Conservation (phyloP, 164 flowering plant species). For the Taxillus chinensis region DNA sequence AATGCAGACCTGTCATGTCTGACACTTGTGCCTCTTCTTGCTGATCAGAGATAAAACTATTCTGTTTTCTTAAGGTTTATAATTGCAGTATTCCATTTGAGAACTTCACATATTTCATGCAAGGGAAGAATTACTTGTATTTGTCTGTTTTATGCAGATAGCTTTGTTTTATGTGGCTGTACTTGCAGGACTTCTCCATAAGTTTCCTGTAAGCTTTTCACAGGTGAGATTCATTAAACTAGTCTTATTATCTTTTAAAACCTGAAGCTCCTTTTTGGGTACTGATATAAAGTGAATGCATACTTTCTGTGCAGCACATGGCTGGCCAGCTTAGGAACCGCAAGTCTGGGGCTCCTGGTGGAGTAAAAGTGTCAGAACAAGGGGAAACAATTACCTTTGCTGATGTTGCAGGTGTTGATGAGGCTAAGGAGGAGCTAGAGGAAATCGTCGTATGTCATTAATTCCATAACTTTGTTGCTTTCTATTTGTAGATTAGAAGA, state of each 20-base stretch:
- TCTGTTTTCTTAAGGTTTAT: neutral
- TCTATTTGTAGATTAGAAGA: neutral
- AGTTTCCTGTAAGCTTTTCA: conserved; percentile 78
- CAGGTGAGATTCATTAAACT: conserved; percentile 39
- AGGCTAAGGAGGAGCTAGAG: conserved; percentile 98
- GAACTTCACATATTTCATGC: neutral
- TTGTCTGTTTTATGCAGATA: conserved; percentile 46
- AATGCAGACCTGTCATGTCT: no score
- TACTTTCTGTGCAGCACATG: conserved; percentile 41
- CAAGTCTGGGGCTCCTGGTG: conserved; percentile 63
- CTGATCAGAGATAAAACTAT: no score
- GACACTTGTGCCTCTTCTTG: no score
- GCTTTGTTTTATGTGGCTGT: conserved; percentile 83
- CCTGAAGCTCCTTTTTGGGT: conserved; percentile 9
- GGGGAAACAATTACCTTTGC: conserved; percentile 78
- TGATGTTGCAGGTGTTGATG: conserved; percentile 99
- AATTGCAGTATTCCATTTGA: neutral
- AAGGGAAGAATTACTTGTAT: neutral
- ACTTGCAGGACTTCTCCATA: conserved; percentile 77
- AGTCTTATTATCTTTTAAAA: neutral
- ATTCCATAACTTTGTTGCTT: neutral
- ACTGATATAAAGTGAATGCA: conserved; percentile 7
- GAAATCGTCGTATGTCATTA: conserved; percentile 82
- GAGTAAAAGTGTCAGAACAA: conserved; percentile 68
- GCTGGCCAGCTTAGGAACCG: conserved; percentile 89